Base-by-base conservation (phyloP, 306 rosid genomes). In the Potentilla sterilis region DNA sequence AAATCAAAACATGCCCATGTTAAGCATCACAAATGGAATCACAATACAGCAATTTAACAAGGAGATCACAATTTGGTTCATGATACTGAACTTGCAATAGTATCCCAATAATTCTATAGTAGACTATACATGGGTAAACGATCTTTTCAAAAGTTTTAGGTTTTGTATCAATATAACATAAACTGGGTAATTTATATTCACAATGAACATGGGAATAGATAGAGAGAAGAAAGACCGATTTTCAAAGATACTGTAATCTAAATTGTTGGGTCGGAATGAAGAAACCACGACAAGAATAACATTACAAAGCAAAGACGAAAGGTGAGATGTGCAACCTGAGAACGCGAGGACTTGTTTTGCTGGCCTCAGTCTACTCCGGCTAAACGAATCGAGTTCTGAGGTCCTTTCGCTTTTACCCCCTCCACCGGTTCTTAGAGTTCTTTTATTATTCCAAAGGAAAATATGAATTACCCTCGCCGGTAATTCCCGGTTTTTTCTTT, bases 291-390 rank as follows among this genome's bases (percentile, higher is more conserved):
- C 24, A 19, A 21, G 35, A 4, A 12, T 5, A 32, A 28, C 37
- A 4, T 22, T 9, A 48, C 16, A 54, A 54, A 28, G 1, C 8
- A 61, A 61, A 61, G 65, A 52, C 3, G 21, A 51, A 52, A 21
- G 49, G 44, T 28, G 11, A 68, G 73, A 69, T 32, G n/a, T 28
- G 42, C 24, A 6, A 72, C 76, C 76, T 54, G 40, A 21, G 76
- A 69, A n/a, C 44, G 67, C 40, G 67, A 6, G 18, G 67, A 24
- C n/a, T 11, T 5, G 46, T 32, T 34, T 34, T 34, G 62, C 64
- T 22, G 46, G 74, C 64, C 21, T 51, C 40, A 35, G 12, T 54
- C 74, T 70, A 6, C 38, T 57, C 63, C 35, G 38, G 59, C 59
- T 8, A 19, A 54, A 54, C 59, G 5, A n/a, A 54, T 54, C 59